phyloP scores from a whole-genome alignment of 257 asterid genomes.

The Schizonepeta tenuifolia region DNA sequence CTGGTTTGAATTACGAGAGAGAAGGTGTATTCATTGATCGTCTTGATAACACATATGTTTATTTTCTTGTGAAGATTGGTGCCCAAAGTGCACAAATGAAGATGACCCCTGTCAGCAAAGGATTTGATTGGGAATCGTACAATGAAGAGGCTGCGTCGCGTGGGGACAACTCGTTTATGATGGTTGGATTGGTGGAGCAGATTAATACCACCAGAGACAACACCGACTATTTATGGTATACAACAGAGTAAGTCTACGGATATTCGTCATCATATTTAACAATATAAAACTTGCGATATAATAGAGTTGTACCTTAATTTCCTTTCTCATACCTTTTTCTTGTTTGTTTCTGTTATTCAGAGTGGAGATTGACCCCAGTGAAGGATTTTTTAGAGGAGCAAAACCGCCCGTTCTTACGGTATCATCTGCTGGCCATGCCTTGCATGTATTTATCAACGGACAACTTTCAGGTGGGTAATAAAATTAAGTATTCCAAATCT shows the following conservation, averaged over 20 bases:
- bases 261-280: constrained; percentile 6
- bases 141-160: constrained; percentile 74
- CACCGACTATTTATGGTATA: constrained; percentile 94
- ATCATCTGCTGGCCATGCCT: constrained; percentile 95
- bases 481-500: background rate
- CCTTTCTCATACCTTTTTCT: constrained; percentile 16
- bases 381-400: constrained; percentile 70
- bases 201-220: constrained; percentile 86
- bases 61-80: constrained; percentile 64
- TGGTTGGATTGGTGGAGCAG: constrained; percentile 88
- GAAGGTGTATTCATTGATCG: background rate
- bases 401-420: constrained; percentile 86
- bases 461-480: constrained; percentile 67
- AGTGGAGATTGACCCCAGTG: constrained; percentile 70
- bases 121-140: constrained; percentile 83
- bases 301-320: background rate
- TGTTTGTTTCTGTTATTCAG: constrained; percentile 44
- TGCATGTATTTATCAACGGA: constrained; percentile 94
- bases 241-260: constrained; percentile 77
- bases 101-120: constrained; percentile 72
- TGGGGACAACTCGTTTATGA: constrained; percentile 59
- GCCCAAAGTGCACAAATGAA: constrained; percentile 94
- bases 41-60: constrained; percentile 27
- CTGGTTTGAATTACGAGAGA: background rate
- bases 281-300: background rate